phyloP scores from a whole-genome alignment of 2,329 filamentous ascomycete species.

The Microsporum ferrugineum region DNA sequence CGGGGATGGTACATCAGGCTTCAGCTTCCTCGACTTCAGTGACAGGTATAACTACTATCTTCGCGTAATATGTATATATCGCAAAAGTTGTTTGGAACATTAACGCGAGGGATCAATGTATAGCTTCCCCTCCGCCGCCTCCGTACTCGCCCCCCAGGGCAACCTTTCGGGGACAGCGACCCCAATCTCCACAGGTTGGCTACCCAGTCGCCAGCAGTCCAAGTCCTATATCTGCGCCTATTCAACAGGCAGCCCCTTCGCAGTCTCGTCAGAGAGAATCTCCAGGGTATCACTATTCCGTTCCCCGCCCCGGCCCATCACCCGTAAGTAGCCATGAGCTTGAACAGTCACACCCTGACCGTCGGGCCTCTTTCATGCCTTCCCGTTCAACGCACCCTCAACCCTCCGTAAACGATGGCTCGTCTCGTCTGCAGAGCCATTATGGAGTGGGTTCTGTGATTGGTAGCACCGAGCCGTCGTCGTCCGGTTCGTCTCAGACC shows the following conservation, averaged over 20 bases:
- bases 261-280: neutral
- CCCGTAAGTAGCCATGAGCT: neutral
- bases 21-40: conserved; percentile 9
- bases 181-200: conserved; percentile 6
- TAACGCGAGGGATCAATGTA: conserved; percentile 2
- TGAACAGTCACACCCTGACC: neutral
- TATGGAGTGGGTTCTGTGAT: neutral
- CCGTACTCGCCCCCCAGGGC: conserved; percentile 14
- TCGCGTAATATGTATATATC: neutral
- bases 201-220: conserved; percentile 4
- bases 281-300: neutral
- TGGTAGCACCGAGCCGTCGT: neutral
- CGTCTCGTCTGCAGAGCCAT: neutral
- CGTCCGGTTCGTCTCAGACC: neutral
- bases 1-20: conserved; percentile 6
- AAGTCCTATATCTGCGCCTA: conserved; percentile 5
- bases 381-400: neutral
- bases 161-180: conserved; percentile 1
- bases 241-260: neutral
- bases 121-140: conserved; percentile 18
- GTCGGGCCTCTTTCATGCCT: neutral
- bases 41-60: conserved; percentile 1
- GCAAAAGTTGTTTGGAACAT: neutral
- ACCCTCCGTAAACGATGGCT: neutral
- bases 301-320: neutral